Percentiles rank a stretch among this genome's conserved stretches.
Evolutionary conservation across 2,329 filamentous ascomycete genomes (phyloP).

Genomic region (Colletotrichum scovillei): DNA sequence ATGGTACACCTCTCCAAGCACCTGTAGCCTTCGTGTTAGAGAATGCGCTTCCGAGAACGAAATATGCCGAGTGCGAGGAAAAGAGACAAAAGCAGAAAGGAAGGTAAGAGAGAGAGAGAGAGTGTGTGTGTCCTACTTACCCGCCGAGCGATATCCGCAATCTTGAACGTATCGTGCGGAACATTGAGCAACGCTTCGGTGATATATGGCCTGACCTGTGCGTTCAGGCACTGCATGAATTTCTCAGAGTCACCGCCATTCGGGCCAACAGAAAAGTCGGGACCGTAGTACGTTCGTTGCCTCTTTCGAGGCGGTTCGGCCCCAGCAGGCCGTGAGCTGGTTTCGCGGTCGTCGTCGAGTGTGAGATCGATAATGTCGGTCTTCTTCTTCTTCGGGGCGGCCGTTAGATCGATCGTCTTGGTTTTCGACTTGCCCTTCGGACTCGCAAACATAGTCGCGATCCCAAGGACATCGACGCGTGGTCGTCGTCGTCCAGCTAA

Average conservation of each 20-base stretch:
- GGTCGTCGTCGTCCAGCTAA: background rate
- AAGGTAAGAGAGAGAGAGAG: background rate
- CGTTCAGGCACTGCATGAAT: slow-evolving; percentile 42
- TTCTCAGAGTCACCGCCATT: slow-evolving; percentile 12
- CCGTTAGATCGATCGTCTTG: background rate
- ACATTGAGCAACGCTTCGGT: slow-evolving; percentile 41
- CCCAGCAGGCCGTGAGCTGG: slow-evolving; percentile 4
- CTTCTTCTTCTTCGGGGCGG: background rate
- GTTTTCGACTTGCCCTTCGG: background rate
- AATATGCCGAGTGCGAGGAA: too few relatives aligned
- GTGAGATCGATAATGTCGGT: slow-evolving; percentile 44
- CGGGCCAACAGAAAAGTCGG: background rate
- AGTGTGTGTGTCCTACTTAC: slow-evolving; percentile 38
- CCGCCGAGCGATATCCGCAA: slow-evolving; percentile 44
- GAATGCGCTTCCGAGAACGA: background rate
- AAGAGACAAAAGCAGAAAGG: background rate
- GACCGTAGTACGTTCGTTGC: slow-evolving; percentile 41
- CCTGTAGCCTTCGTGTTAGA: slow-evolving; percentile 7
- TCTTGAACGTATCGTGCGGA: slow-evolving; percentile 37
- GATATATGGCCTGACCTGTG: slow-evolving; percentile 48
- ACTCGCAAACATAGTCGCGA: background rate
- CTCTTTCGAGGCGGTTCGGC: slow-evolving; percentile 45
- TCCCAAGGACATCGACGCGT: background rate
- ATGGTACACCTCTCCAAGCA: background rate
- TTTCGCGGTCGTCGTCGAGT: slow-evolving; percentile 23